These are phyloP conservation scores for Globisporangium nodosum DNA, from an alignment of 352 stramenopile genomes.

Conservation along the genomic window DNA sequence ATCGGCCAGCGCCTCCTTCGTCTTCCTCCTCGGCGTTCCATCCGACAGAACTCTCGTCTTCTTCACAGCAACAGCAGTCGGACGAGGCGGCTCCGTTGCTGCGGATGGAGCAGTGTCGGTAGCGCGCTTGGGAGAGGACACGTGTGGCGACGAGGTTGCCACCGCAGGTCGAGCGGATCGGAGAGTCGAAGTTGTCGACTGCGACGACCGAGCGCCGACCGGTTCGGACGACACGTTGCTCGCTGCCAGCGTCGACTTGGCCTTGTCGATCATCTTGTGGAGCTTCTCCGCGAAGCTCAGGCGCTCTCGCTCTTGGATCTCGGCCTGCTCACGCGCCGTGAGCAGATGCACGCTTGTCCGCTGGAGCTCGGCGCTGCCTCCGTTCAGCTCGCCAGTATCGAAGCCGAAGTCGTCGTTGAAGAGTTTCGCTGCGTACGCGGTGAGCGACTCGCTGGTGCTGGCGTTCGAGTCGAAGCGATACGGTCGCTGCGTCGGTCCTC, in stretches of 20 bases:
- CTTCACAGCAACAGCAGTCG: not conserved
- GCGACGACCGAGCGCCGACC: not conserved
- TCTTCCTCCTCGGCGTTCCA: not conserved
- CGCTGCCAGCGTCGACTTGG: slow-evolving; percentile 50
- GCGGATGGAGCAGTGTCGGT: too few species aligned
- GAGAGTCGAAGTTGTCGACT: slow-evolving; percentile 1
- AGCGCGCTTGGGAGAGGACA: not conserved
- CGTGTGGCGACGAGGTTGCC: not conserved
- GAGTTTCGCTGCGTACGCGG: slow-evolving; percentile 58
- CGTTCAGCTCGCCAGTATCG: not conserved
- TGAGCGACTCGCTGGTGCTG: slow-evolving; percentile 43
- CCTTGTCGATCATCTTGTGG: slow-evolving; percentile 86
- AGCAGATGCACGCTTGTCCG: slow-evolving; percentile 11
- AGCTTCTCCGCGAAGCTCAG: slow-evolving; percentile 82
- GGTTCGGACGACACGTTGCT: slow-evolving; percentile 7
- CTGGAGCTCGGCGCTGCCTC: not conserved
- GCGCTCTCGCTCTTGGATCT: slow-evolving; percentile 47
- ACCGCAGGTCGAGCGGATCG: not conserved
- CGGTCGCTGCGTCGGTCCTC: slow-evolving; percentile 1
- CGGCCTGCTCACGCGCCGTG: slow-evolving; percentile 24
- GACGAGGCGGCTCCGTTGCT: not conserved
- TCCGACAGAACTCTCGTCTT: slow-evolving; percentile 1
- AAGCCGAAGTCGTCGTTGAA: slow-evolving; percentile 39
- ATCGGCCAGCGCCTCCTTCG: not conserved
- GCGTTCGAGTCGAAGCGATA: not conserved